Evolutionary conservation across 768 basidiomycete genomes (phyloP).

Genomic region (Brasilioporus rufonigricans): DNA sequence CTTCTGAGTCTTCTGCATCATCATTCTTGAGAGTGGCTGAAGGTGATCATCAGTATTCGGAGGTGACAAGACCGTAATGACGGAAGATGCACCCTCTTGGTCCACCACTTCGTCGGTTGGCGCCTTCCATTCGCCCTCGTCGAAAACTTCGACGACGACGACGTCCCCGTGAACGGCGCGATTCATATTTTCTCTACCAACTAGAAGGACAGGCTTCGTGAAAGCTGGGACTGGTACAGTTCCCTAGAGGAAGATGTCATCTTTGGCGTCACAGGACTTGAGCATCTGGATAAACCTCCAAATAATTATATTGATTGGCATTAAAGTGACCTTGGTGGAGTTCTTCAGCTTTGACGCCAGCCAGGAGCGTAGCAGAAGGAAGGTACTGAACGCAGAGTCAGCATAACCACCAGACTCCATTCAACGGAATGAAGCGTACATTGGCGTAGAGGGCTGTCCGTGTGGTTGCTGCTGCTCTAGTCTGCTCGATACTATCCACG

Average conservation of each 20-base stretch:
- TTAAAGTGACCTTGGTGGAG: slow-evolving; percentile 94
- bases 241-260: slow-evolving; percentile 48
- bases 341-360: slow-evolving; percentile 81
- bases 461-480: slow-evolving; percentile 49
- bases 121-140: slow-evolving; percentile 88
- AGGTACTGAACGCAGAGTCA: slow-evolving; percentile 59
- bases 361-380: slow-evolving; percentile 62
- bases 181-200: slow-evolving; percentile 94
- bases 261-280: not conserved
- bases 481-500: slow-evolving; percentile 61
- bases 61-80: not conserved
- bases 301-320: slow-evolving; percentile 92
- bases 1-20: slow-evolving; percentile 73
- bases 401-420: not conserved
- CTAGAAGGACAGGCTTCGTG: slow-evolving; percentile 74
- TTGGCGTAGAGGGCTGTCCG: slow-evolving; percentile 72
- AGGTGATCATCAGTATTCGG: not conserved
- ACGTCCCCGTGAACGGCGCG: slow-evolving; percentile 91
- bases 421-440: slow-evolving; percentile 38
- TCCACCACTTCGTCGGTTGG: slow-evolving; percentile 92
- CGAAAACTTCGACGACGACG: slow-evolving; percentile 86
- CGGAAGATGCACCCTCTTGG: slow-evolving; percentile 65
- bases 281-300: slow-evolving; percentile 57
- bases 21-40: slow-evolving; percentile 82
- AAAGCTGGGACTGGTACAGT: slow-evolving; percentile 74